Evolutionary conservation across 306 rosid genomes (phyloP).

Genomic region (Cajanus cajan): DNA sequence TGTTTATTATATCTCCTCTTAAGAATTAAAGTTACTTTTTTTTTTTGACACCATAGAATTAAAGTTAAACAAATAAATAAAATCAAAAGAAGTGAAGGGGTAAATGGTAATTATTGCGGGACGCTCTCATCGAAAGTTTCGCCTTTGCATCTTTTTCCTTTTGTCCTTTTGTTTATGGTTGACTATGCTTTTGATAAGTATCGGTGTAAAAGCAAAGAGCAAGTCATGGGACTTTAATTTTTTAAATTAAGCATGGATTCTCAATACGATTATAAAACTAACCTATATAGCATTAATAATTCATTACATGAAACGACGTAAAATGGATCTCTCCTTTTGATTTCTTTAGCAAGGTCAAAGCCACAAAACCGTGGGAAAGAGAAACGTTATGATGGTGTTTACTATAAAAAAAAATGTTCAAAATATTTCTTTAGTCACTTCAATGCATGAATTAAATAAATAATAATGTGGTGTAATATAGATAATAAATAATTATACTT

Average conservation of each 20-base stretch:
- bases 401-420: not conserved
- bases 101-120: not conserved
- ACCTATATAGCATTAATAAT: not conserved
- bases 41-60: too few species aligned
- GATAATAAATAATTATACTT: too few species aligned
- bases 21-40: too few species aligned
- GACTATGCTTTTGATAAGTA: constrained; percentile 1
- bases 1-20: too few species aligned
- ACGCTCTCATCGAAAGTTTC: constrained; percentile 11
- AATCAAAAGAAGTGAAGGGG: too few species aligned
- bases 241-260: constrained; percentile 17
- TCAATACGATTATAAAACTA: not conserved
- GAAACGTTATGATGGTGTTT: constrained; percentile 13
- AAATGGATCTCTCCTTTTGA: constrained; percentile 11
- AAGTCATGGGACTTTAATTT: not conserved
- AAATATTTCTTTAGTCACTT: not conserved
- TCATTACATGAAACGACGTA: constrained; percentile 1
- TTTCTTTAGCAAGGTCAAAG: constrained; percentile 25
- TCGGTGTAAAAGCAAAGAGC: constrained; percentile 15
- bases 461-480: too few species aligned
- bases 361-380: not conserved
- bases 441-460: not conserved
- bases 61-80: too few species aligned
- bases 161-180: constrained; percentile 25
- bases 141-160: not conserved